A percentile compares a stretch with the other conserved stretches of the same genome.
phyloP scores from a whole-genome alignment of 75 land plant genomes.

The Pinus tabuliformis region DNA sequence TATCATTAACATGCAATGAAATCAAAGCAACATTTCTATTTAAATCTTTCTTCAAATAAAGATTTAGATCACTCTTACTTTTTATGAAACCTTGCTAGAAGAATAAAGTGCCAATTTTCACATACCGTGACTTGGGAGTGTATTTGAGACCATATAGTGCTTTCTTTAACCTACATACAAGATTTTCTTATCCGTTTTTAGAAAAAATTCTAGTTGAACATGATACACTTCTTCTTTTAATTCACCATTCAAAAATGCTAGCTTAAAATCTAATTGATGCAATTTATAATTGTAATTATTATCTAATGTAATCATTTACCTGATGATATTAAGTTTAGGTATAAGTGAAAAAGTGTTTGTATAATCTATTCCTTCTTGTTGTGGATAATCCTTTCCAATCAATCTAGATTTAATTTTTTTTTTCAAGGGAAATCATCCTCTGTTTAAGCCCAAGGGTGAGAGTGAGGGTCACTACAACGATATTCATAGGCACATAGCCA shows the following conservation, averaged over 20 bases:
- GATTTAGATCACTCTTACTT: neutral
- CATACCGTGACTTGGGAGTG: neutral
- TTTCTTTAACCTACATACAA: neutral
- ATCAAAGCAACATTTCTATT: neutral
- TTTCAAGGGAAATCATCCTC: too few relatives aligned
- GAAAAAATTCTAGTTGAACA: neutral
- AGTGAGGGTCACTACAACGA: too few relatives aligned
- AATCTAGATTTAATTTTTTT: neutral
- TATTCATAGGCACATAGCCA: too few relatives aligned
- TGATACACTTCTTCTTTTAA: neutral
- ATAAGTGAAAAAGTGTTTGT: neutral
- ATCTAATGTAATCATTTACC: neutral
- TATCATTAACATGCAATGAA: neutral
- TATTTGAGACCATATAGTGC: slow-evolving; percentile 1
- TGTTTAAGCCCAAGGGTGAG: too few relatives aligned
- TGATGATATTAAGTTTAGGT: neutral
- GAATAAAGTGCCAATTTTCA: neutral
- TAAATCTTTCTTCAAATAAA: neutral
- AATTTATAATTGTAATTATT: neutral
- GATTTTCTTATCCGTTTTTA: neutral
- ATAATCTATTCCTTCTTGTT: neutral
- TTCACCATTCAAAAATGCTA: neutral
- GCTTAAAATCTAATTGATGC: neutral
- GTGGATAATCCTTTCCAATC: neutral
- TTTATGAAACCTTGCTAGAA: neutral